A percentile compares a stretch with the other conserved stretches of the same genome.
Evolutionary conservation across 2,329 filamentous ascomycete species (phyloP).

Genomic region (Fusarium udum): DNA sequence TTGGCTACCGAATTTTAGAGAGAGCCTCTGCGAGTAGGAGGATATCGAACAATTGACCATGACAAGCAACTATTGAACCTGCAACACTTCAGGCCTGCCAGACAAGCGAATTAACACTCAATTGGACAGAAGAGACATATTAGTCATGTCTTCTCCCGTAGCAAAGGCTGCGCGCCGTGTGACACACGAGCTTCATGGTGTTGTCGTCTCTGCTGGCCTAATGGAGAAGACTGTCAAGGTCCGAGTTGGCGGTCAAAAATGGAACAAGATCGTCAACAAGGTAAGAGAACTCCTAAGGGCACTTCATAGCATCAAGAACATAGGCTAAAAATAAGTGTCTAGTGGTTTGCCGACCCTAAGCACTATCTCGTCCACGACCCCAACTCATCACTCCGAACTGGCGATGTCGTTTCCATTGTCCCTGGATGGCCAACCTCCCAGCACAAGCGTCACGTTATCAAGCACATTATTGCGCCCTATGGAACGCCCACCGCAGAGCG

Average conservation of each 20-base stretch:
- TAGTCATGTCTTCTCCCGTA: slow-evolving; percentile 53
- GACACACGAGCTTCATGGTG: slow-evolving; percentile 66
- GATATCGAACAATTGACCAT: slow-evolving; percentile 16
- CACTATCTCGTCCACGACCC: slow-evolving; percentile 83
- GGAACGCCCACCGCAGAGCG: slow-evolving; percentile 71
- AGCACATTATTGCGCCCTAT: slow-evolving; percentile 75
- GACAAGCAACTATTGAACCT: slow-evolving; percentile 24
- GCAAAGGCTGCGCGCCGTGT: slow-evolving; percentile 55
- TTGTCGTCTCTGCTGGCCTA: slow-evolving; percentile 80
- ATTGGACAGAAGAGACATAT: background rate
- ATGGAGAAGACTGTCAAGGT: slow-evolving; percentile 86
- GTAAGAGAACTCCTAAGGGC: slow-evolving; percentile 52
- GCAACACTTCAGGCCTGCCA: slow-evolving; percentile 2
- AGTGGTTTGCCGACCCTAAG: slow-evolving; percentile 69
- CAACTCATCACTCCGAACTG: slow-evolving; percentile 74
- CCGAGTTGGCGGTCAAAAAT: slow-evolving; percentile 74
- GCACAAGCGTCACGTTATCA: slow-evolving; percentile 77
- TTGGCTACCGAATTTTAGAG: slow-evolving; percentile 39
- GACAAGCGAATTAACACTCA: background rate
- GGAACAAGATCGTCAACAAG: slow-evolving; percentile 79
- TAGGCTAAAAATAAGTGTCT: slow-evolving; percentile 31
- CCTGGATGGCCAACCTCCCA: slow-evolving; percentile 72
- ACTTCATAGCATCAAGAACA: background rate
- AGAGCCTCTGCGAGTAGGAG: slow-evolving; percentile 14
- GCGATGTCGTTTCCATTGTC: slow-evolving; percentile 78